phyloP scores from a whole-genome alignment of 768 basidiomycete genomes.

The Lactarius psammicola region DNA sequence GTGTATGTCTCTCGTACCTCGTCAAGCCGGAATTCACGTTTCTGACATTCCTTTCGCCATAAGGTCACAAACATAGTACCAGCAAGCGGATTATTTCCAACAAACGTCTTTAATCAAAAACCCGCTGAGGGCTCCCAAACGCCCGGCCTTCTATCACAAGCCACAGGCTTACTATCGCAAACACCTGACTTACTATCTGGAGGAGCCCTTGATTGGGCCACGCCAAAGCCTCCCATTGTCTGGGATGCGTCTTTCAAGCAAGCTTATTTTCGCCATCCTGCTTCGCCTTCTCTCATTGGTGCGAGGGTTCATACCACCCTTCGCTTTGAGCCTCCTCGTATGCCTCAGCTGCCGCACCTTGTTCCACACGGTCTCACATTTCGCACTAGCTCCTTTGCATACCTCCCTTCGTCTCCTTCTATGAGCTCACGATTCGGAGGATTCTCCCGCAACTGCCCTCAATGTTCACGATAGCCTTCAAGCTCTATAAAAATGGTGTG shows the following conservation, averaged over 20 bases:
- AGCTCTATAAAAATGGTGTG: constrained; percentile 10
- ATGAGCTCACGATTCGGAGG: constrained; percentile 19
- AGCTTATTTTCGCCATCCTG: neutral
- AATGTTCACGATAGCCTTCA: constrained; percentile 1
- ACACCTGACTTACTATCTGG: constrained; percentile 2
- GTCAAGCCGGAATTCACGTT: neutral
- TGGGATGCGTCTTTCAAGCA: constrained; percentile 8
- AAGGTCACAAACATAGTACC: constrained; percentile 7
- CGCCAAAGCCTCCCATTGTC: constrained; percentile 5
- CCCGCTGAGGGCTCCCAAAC: neutral
- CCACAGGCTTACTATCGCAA: neutral
- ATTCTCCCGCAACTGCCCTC: constrained; percentile 13
- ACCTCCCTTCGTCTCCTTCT: constrained; percentile 15
- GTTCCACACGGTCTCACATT: constrained; percentile 2
- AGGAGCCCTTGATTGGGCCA: neutral
- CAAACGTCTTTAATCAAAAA: neutral
- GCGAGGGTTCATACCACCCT: constrained; percentile 10
- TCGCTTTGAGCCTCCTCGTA: constrained; percentile 5
- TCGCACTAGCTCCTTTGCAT: constrained; percentile 5
- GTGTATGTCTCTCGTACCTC: constrained; percentile 1
- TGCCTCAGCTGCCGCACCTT: neutral
- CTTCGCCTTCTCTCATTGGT: constrained; percentile 9
- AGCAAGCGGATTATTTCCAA: neutral
- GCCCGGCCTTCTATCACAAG: constrained; percentile 5
- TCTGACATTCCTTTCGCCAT: neutral